A percentile compares a stretch with the other conserved stretches of the same genome.
Evolutionary conservation across 1,139 yeast species (phyloP).

Genomic region (Saccharomycopsis phalli): DNA sequence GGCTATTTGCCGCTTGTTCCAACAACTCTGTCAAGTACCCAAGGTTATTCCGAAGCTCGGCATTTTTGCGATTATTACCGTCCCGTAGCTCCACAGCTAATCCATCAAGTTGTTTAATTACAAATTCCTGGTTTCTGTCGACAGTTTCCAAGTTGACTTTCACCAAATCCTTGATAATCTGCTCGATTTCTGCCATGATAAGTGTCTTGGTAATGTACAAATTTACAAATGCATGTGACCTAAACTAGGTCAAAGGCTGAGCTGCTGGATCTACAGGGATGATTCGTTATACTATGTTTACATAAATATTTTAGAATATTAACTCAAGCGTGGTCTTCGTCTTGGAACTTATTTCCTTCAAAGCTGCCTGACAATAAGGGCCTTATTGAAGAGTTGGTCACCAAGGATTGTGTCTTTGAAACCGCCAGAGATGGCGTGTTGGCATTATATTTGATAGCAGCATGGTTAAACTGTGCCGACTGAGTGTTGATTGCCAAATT

Average conservation of each 20-base stretch:
- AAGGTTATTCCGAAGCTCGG: neutral
- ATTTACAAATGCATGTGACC: too few species aligned
- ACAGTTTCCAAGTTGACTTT: neutral
- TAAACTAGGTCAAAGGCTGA: too few species aligned
- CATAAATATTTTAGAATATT: too few species aligned
- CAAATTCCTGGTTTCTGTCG: neutral
- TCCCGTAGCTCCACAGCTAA: conserved; percentile 10
- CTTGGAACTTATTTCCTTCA: neutral
- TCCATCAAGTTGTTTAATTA: neutral
- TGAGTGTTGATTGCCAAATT: conserved; percentile 6
- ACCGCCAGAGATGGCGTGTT: conserved; percentile 13
- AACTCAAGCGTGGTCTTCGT: neutral
- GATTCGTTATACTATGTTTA: too few species aligned
- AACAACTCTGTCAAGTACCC: neutral
- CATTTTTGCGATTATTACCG: neutral
- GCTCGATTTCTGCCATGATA: neutral
- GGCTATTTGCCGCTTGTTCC: neutral
- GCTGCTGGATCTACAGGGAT: too few species aligned
- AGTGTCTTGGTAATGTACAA: neutral
- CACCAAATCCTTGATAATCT: neutral
- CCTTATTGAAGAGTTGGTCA: conserved; percentile 13
- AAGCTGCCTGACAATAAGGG: conserved; percentile 17
- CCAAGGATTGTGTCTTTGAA: conserved; percentile 9
- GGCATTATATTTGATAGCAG: neutral
- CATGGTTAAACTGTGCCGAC: neutral